These are phyloP conservation scores for Pseudocercospora pini-densiflorae DNA, from an alignment of 2,329 filamentous ascomycete species.

Conservation along the genomic window DNA sequence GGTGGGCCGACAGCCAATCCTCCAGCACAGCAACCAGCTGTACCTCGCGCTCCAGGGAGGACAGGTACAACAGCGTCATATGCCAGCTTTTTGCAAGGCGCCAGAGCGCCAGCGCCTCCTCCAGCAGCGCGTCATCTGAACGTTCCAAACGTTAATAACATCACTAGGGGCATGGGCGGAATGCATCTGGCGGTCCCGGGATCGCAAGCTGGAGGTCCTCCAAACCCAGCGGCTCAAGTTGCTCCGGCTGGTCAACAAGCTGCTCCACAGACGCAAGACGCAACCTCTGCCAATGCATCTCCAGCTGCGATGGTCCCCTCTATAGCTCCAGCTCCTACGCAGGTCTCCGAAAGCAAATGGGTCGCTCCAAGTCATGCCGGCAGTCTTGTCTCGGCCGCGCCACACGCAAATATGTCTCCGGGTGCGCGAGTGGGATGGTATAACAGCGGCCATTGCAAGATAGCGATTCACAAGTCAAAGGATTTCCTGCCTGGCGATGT, in stretches of 20 bases:
- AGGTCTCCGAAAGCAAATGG: not conserved
- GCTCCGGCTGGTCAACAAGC: not conserved
- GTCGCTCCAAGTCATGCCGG: not conserved
- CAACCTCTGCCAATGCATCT: too few species aligned
- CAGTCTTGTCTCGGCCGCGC: not conserved
- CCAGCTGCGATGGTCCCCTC: not conserved
- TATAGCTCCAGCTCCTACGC: not conserved
- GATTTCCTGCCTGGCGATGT: slow-evolving; percentile 16
- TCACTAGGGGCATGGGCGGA: too few species aligned
- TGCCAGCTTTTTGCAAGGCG: too few species aligned
- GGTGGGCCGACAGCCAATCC: not conserved
- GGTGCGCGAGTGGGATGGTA: slow-evolving; percentile 1
- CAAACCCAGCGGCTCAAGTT: too few species aligned
- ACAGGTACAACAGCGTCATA: too few species aligned
- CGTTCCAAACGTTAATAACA: too few species aligned
- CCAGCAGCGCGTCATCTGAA: too few species aligned
- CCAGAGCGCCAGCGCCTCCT: too few species aligned
- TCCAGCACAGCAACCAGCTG: not conserved
- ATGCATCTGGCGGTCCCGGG: too few species aligned
- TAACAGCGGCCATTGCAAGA: slow-evolving; percentile 8
- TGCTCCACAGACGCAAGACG: too few species aligned
- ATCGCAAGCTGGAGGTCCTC: too few species aligned
- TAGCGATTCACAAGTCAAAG: slow-evolving; percentile 2
- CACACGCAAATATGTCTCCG: too few species aligned
- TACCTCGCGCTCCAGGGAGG: not conserved